Evolutionary conservation across 768 basidiomycete genomes (phyloP).

Genomic region (Mycena rosella): DNA sequence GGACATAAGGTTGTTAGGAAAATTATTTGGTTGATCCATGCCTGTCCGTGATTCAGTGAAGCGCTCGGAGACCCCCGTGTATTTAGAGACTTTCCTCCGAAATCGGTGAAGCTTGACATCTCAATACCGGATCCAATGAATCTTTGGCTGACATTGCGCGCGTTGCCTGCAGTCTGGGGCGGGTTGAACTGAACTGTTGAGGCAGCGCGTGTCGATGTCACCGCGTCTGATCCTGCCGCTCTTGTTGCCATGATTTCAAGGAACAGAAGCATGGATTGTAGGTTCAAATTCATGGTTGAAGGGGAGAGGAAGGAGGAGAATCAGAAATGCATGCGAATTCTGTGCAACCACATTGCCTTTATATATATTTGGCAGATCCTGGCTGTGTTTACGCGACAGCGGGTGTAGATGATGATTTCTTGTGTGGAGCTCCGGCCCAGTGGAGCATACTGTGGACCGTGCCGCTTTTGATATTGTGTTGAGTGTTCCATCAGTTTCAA

Average conservation of each 20-base stretch:
- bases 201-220: neutral
- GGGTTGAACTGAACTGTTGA: slow-evolving; percentile 7
- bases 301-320: neutral
- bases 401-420: no score
- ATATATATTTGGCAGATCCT: no score
- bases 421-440: no score
- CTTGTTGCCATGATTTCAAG: slow-evolving; percentile 7
- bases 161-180: neutral
- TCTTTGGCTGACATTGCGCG: no score
- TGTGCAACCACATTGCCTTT: neutral
- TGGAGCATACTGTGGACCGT: no score
- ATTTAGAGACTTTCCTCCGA: no score
- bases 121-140: no score
- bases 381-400: no score
- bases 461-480: no score
- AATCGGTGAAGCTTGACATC: no score
- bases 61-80: neutral
- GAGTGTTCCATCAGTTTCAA: no score
- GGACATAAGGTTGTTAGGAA: slow-evolving; percentile 8
- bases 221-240: neutral
- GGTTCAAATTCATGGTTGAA: neutral
- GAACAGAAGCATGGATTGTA: neutral
- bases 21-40: neutral
- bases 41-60: neutral
- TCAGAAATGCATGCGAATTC: neutral